Conservation (phyloP, 2,329 filamentous ascomycete species). For the Arthroderma sp. region DNA sequence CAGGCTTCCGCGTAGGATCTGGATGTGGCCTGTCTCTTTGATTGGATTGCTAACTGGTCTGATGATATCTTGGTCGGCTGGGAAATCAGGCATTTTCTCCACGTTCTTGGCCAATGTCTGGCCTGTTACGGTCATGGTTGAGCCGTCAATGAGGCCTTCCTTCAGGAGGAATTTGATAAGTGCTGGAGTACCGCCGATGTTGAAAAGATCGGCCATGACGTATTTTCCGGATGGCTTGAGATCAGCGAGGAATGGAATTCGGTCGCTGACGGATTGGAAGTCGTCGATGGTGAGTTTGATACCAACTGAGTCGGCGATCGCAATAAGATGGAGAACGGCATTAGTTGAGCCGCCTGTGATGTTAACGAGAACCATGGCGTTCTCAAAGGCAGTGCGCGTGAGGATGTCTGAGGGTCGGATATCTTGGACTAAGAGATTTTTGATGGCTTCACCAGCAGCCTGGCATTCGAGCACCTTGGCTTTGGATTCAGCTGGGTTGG, state of each 20-base stretch:
- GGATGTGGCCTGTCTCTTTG: constrained; percentile 58
- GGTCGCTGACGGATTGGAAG: constrained; percentile 70
- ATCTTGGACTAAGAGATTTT: constrained; percentile 60
- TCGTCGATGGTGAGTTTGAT: constrained; percentile 75
- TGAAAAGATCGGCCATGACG: constrained; percentile 46
- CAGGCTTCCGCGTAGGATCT: constrained; percentile 57
- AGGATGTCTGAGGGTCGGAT: constrained; percentile 67
- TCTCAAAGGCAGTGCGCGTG: constrained; percentile 68
- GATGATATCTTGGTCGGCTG: constrained; percentile 57
- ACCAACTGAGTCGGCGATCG: constrained; percentile 68
- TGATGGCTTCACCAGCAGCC: constrained; percentile 58
- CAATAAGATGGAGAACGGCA: constrained; percentile 71
- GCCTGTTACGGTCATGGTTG: constrained; percentile 48
- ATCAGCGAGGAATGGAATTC: constrained; percentile 66
- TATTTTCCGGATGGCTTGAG: constrained; percentile 63
- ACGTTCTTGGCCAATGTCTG: constrained; percentile 47
- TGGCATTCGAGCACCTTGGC: constrained; percentile 62
- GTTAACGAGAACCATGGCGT: constrained; percentile 72
- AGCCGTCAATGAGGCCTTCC: constrained; percentile 46
- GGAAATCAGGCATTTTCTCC: constrained; percentile 49
- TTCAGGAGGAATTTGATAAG: constrained; percentile 46
- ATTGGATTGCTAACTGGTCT: constrained; percentile 54
- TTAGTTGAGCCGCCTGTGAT: constrained; percentile 78
- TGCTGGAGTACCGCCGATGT: constrained; percentile 45
- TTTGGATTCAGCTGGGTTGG: constrained; percentile 60